These are phyloP conservation scores for Scenedesmus sp. DNA, from an alignment of 163 green algal genomes.

Conservation along the genomic window DNA sequence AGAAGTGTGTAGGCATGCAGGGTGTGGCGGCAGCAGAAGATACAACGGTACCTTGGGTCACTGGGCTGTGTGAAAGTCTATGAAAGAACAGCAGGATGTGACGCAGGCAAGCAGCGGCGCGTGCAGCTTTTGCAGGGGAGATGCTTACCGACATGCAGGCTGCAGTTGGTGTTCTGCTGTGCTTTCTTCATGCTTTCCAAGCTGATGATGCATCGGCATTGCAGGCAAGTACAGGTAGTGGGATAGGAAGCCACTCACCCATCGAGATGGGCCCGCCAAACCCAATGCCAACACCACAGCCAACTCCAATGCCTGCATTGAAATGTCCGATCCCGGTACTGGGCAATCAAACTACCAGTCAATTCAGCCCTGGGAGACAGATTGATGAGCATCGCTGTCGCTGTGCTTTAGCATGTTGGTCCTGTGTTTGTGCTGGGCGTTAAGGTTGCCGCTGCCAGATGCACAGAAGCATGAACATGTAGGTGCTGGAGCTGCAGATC, in stretches of 20 bases:
- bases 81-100: too few species aligned
- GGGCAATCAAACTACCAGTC: background rate
- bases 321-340: background rate
- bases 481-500: background rate
- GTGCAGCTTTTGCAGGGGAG: background rate
- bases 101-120: too few species aligned
- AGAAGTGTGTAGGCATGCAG: too few species aligned
- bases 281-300: conserved; percentile 63
- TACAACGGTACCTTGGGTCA: too few species aligned
- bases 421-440: background rate
- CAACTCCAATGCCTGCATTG: conserved; percentile 54
- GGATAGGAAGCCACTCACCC: background rate
- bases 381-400: background rate
- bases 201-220: background rate
- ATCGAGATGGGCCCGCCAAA: conserved; percentile 55
- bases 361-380: too few species aligned
- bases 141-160: too few species aligned
- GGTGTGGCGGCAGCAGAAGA: background rate
- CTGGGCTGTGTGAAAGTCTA: background rate
- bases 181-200: too few species aligned
- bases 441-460: background rate
- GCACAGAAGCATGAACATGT: background rate
- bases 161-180: background rate
- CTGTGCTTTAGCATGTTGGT: background rate
- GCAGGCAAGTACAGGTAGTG: background rate